Conservation (phyloP, 768 basidiomycete genomes). For the Suillus bovinus region DNA sequence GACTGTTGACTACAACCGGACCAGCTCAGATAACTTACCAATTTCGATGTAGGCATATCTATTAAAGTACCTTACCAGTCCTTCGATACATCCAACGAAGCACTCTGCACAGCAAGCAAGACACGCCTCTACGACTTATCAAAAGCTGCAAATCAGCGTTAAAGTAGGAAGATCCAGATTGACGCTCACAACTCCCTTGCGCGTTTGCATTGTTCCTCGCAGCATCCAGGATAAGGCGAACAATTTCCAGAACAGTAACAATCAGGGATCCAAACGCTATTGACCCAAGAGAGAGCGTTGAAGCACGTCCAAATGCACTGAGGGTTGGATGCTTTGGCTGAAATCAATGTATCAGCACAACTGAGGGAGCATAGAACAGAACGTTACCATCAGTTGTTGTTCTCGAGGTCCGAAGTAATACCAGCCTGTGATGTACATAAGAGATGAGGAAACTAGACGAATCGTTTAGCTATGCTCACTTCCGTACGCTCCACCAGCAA, state of each 20-base stretch:
- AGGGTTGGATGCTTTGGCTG: slow-evolving; percentile 73
- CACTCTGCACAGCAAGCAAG: slow-evolving; percentile 80
- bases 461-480: slow-evolving; percentile 27
- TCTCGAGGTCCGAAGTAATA: slow-evolving; percentile 83
- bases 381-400: slow-evolving; percentile 56
- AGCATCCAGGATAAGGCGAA: slow-evolving; percentile 60
- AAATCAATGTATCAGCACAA: neutral
- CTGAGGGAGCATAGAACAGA: slow-evolving; percentile 2
- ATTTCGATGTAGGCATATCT: slow-evolving; percentile 87
- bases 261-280: slow-evolving; percentile 86
- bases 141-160: neutral
- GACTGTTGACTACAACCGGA: neutral
- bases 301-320: slow-evolving; percentile 70
- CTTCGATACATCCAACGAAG: slow-evolving; percentile 71
- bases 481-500: slow-evolving; percentile 79
- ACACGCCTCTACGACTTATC: slow-evolving; percentile 67
- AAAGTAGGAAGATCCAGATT: neutral
- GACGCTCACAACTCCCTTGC: slow-evolving; percentile 63
- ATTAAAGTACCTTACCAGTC: slow-evolving; percentile 78
- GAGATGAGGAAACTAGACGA: neutral
- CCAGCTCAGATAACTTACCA: slow-evolving; percentile 37
- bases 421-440: slow-evolving; percentile 41
- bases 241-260: slow-evolving; percentile 74
- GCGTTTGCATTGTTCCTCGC: slow-evolving; percentile 58
- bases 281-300: slow-evolving; percentile 77